Evolutionary conservation across 2,329 filamentous ascomycete species (phyloP), one percentile per base, ranked within the genome.

Genomic region (Grosmannia huntii): DNA sequence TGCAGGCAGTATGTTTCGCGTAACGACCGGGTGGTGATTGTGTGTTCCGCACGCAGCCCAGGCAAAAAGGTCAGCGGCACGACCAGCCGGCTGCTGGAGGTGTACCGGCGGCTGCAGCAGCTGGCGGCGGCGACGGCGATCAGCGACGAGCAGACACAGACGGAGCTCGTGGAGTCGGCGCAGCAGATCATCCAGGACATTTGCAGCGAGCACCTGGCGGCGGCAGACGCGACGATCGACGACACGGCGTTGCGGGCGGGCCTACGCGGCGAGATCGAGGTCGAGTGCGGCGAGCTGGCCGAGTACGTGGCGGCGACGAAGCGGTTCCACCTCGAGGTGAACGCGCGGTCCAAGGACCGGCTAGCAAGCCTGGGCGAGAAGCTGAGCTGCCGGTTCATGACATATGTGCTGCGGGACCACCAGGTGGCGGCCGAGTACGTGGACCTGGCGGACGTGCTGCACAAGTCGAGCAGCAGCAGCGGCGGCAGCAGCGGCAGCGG

Each of bases 321-420:
- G 69, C 76, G 82, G 62, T 86, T 85, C 71, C 82, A 85, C 67
- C 74, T 86, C 49, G 87, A 91, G 70, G 87, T 91, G 67, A 89
- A 89, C 68, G 81, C 86, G 6, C 80, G 86, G 65, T 86, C 85
- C 60, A 89, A 90, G 70, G 89, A 94, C 68, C 87, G 92, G 65
- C 89, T 99, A 62, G 86, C 97, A 61, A 95, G 90, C 70, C 90
- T 94, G 65, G 94, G 94, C 58, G 94, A 99, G 78, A 97, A 96
- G 75, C 76, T 99, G 64, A 95, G 90, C 72, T 97, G 92, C 71
- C 82, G 86, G 36, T 94, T 94, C 70, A 91, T 99, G 87, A 82
- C 92, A 25, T 84, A 87, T 6, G 73, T 97, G 61, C 73, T 99
- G 63, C 84, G 87, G 68, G 90, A 96, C 66, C 62, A 84, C 77